These are phyloP conservation scores for Phytophthora kernoviae DNA, from an alignment of 352 stramenopile genomes.

Conservation along the genomic window DNA sequence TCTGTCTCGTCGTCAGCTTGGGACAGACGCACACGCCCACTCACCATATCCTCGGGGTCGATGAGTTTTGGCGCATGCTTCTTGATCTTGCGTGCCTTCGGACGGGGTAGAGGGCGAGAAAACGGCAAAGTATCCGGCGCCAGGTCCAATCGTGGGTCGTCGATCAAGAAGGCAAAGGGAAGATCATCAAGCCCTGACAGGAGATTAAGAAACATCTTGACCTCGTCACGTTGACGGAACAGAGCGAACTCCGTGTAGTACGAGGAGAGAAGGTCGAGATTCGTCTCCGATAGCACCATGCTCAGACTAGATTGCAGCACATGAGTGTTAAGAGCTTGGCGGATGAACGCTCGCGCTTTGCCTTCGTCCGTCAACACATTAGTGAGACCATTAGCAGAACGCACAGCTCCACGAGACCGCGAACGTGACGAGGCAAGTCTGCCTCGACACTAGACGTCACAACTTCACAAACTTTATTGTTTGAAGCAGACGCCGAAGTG, in stretches of 20 bases:
- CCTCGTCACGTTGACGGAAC: conserved; percentile 80
- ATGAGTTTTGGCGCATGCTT: conserved; percentile 74
- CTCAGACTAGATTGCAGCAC: conserved; percentile 71
- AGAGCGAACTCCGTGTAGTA: conserved; percentile 85
- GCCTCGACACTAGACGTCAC: conserved; percentile 75
- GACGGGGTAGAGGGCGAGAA: conserved; percentile 59
- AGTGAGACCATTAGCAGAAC: conserved; percentile 56
- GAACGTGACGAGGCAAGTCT: conserved; percentile 71
- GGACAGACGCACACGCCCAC: conserved; percentile 72
- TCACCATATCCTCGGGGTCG: conserved; percentile 84
- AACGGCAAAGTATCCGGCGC: conserved; percentile 77
- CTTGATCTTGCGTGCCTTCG: conserved; percentile 53
- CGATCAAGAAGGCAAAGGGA: conserved; percentile 81
- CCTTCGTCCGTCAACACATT: conserved; percentile 79
- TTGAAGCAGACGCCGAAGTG: conserved; percentile 15
- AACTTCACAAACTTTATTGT: conserved; percentile 58
- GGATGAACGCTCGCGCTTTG: conserved; percentile 76
- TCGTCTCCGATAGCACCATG: conserved; percentile 73
- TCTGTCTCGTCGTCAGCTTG: conserved; percentile 64
- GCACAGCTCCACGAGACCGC: conserved; percentile 71
- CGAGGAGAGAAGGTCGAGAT: conserved; percentile 74
- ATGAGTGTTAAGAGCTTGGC: conserved; percentile 86
- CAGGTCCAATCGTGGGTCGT: conserved; percentile 71
- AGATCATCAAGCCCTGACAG: conserved; percentile 68
- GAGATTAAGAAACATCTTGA: conserved; percentile 76